phyloP scores from a whole-genome alignment of 345 rosid species.

The Cardamine resedifolia region DNA sequence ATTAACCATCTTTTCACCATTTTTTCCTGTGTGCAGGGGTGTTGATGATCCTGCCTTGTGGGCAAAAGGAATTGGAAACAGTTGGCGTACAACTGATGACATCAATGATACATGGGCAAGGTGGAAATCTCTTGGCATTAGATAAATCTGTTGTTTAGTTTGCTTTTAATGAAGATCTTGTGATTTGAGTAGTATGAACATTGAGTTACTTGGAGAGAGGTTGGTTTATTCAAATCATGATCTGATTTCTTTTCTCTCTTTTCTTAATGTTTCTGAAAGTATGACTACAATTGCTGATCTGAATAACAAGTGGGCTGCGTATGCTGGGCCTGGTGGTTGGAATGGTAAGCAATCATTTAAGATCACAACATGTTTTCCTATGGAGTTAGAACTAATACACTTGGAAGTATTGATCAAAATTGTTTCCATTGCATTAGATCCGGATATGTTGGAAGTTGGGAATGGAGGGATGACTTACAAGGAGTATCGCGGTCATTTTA shows the following conservation, averaged over 20 bases:
- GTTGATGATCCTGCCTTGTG: constrained; percentile 92
- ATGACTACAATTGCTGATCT: constrained; percentile 93
- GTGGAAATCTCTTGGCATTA: constrained; percentile 44
- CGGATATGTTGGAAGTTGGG: constrained; percentile 99
- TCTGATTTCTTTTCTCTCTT: constrained; percentile 11
- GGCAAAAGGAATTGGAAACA: constrained; percentile 92
- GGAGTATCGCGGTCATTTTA: constrained; percentile 90
- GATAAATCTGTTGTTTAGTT: not conserved
- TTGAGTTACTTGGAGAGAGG: not conserved
- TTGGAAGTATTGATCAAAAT: constrained; percentile 12
- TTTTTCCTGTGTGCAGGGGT: constrained; percentile 54
- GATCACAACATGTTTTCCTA: not conserved
- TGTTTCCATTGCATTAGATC: constrained; percentile 51
- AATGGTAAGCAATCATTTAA: constrained; percentile 58
- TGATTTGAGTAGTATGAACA: constrained; percentile 16
- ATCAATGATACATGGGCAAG: constrained; percentile 96
- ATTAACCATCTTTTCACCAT: not conserved
- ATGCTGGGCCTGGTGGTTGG: constrained; percentile 99
- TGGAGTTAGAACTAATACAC: constrained; percentile 1
- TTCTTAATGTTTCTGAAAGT: constrained; percentile 46
- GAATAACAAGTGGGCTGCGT: constrained; percentile 92
- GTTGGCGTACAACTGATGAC: constrained; percentile 97
- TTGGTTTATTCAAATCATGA: not conserved
- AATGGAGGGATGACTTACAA: constrained; percentile 91
- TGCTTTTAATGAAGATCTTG: constrained; percentile 2